Percentiles rank a stretch among this genome's conserved stretches.
Evolutionary conservation across 176 grass and related monocot genomes (phyloP).

Genomic region (Zea mays): DNA sequence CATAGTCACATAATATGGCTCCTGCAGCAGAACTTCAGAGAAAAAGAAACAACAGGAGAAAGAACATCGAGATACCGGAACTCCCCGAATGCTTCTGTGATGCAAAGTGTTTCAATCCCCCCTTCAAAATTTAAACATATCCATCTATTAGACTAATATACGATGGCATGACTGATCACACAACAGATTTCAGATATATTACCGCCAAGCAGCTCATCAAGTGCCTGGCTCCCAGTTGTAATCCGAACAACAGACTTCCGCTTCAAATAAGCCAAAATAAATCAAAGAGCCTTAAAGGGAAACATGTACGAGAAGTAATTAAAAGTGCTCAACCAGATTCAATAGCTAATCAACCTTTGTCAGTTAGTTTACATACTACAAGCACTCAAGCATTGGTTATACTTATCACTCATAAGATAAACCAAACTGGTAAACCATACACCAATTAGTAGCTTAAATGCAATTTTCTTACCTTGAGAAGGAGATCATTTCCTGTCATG

Average conservation of each 20-base stretch:
- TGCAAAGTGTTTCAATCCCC: conserved; percentile 86
- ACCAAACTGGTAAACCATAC: conserved; percentile 24
- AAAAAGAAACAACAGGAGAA: conserved; percentile 10
- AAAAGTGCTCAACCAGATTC: neutral
- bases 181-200: conserved; percentile 31
- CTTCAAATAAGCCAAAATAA: conserved; percentile 34
- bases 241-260: conserved; percentile 69
- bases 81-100: conserved; percentile 93
- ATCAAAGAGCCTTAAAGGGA: neutral
- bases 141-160: conserved; percentile 19
- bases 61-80: conserved; percentile 57
- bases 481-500: conserved; percentile 77
- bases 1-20: neutral
- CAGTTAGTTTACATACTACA: conserved; percentile 2
- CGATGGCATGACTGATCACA: conserved; percentile 7
- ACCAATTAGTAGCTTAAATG: neutral
- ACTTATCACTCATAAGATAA: neutral
- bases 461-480: conserved; percentile 52
- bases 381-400: neutral
- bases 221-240: conserved; percentile 77
- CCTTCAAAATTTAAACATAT: conserved; percentile 50
- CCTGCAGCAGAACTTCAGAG: neutral
- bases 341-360: neutral
- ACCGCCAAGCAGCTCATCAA: conserved; percentile 82
- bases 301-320: conserved; percentile 12